These are phyloP conservation scores for Penicillium expansum DNA, from an alignment of 2,329 filamentous ascomycete genomes.

Conservation along the genomic window DNA sequence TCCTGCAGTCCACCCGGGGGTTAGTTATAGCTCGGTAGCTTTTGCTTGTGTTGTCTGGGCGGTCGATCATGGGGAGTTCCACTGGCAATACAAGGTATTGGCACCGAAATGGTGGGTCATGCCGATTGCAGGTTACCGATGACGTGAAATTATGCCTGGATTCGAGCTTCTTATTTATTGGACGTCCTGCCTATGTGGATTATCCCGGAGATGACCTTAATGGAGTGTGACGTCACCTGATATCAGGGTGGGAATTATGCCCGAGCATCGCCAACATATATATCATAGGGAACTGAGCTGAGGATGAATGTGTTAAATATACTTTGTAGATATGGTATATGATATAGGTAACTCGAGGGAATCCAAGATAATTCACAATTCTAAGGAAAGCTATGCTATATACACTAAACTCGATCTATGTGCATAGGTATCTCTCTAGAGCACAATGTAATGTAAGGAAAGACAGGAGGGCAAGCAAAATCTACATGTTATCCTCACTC, in stretches of 20 bases:
- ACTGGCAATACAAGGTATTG: neutral
- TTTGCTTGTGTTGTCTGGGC: neutral
- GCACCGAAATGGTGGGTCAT: neutral
- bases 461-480: neutral
- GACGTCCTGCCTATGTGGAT: neutral
- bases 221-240: neutral
- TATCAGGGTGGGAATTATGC: neutral
- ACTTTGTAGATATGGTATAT: too few species aligned
- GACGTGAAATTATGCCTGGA: neutral
- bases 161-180: neutral
- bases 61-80: neutral
- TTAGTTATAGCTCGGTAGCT: neutral
- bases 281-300: neutral
- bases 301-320: too few species aligned
- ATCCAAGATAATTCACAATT: neutral
- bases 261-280: neutral
- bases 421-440: conserved; percentile 3
- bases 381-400: neutral
- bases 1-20: neutral
- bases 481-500: conserved; percentile 50
- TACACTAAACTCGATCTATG: conserved; percentile 3
- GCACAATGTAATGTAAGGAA: neutral
- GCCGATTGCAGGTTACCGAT: neutral
- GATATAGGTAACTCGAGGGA: neutral
- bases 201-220: neutral